These are phyloP conservation scores for Didymella pomorum DNA, from an alignment of 2,329 filamentous ascomycete species.

Conservation along the genomic window DNA sequence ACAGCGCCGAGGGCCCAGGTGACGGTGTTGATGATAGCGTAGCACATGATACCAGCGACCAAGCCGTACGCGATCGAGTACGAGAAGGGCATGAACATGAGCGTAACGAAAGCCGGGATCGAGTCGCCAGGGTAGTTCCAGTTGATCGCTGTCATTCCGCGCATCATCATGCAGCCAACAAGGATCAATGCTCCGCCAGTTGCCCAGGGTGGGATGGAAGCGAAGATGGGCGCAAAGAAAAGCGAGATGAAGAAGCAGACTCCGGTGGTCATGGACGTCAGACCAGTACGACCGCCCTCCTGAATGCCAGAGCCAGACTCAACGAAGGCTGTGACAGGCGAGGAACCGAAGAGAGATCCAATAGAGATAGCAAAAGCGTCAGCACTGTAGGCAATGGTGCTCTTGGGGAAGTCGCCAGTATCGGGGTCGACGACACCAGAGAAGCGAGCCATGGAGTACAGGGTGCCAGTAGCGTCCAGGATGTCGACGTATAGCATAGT, in stretches of 20 bases:
- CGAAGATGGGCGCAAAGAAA: constrained; percentile 91
- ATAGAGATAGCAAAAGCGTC: constrained; percentile 84
- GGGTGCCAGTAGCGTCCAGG: constrained; percentile 79
- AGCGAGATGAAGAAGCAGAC: constrained; percentile 80
- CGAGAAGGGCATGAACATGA: constrained; percentile 87
- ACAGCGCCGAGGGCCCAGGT: constrained; percentile 58
- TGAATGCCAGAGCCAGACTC: constrained; percentile 89
- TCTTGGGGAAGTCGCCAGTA: constrained; percentile 87
- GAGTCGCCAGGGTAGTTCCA: constrained; percentile 84
- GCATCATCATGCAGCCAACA: constrained; percentile 85
- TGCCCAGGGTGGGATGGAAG: constrained; percentile 87
- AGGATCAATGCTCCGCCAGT: constrained; percentile 88
- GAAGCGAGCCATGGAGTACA: constrained; percentile 90
- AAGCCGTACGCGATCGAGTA: constrained; percentile 89
- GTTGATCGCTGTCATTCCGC: constrained; percentile 81
- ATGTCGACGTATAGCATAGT: constrained; percentile 93
- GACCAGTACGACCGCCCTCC: constrained; percentile 82
- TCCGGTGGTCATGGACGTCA: constrained; percentile 80
- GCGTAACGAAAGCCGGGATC: constrained; percentile 82
- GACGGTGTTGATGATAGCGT: constrained; percentile 75
- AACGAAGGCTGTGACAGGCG: constrained; percentile 85
- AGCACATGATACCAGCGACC: constrained; percentile 79
- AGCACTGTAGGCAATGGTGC: constrained; percentile 82
- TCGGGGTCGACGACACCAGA: constrained; percentile 80
- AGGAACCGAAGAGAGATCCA: constrained; percentile 77